Evolutionary conservation across 2,329 filamentous ascomycete genomes (phyloP).

Genomic region (Gremmenia infestans): DNA sequence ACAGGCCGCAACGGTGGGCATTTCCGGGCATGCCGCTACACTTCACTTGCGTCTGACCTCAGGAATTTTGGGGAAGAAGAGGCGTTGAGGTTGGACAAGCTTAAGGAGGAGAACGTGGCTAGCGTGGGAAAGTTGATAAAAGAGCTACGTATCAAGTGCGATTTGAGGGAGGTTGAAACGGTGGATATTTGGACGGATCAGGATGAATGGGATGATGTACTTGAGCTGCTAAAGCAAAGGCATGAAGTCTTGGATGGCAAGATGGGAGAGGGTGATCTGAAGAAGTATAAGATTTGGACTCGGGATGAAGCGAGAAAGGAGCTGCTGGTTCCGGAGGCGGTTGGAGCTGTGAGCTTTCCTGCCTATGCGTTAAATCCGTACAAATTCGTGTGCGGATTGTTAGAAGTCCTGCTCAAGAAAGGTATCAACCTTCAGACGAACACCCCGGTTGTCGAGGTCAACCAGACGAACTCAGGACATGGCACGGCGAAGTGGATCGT

Average conservation of each 20-base stretch:
- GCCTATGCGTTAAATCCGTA: slow-evolving; percentile 35
- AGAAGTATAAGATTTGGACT: slow-evolving; percentile 41
- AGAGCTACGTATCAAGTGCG: slow-evolving; percentile 43
- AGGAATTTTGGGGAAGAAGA: slow-evolving; percentile 10
- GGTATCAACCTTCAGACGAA: slow-evolving; percentile 26
- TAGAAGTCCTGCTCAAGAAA: slow-evolving; percentile 16
- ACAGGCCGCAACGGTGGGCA: slow-evolving; percentile 40
- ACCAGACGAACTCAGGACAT: slow-evolving; percentile 15
- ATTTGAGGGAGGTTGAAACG: slow-evolving; percentile 33
- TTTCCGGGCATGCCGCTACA: slow-evolving; percentile 22
- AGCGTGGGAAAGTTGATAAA: slow-evolving; percentile 49
- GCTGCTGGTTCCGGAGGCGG: slow-evolving; percentile 4
- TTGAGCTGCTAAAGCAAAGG: slow-evolving; percentile 34
- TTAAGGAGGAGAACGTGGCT: slow-evolving; percentile 38
- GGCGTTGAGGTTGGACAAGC: slow-evolving; percentile 8
- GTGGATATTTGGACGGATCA: slow-evolving; percentile 33
- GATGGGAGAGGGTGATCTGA: slow-evolving; percentile 32
- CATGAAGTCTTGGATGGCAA: slow-evolving; percentile 31
- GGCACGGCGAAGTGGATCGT: slow-evolving; percentile 26
- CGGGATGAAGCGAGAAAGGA: slow-evolving; percentile 36
- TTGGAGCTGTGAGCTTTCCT: slow-evolving; percentile 21
- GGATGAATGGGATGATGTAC: slow-evolving; percentile 21
- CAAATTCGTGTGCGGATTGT: slow-evolving; percentile 18
- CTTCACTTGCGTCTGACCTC: slow-evolving; percentile 17
- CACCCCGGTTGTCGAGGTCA: slow-evolving; percentile 20